Conservation (phyloP, 164 flowering plant genomes). For the Platanus orientalis region DNA sequence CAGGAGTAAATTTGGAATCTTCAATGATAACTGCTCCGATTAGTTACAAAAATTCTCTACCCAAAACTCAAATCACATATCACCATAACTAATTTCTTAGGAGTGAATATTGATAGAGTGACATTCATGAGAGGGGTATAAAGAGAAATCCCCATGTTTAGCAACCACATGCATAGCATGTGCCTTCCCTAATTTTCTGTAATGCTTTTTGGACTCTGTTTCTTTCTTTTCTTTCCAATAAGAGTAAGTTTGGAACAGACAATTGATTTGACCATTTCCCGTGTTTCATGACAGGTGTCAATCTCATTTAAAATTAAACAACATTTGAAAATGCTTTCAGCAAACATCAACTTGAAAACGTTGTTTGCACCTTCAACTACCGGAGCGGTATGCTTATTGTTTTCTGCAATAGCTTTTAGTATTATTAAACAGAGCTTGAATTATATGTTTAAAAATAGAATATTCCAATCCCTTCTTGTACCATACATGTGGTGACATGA, state of each 20-base stretch:
- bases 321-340: constrained; percentile 12
- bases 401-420: constrained; percentile 1
- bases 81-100: too few species aligned
- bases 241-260: background rate
- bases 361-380: constrained; percentile 57
- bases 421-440: background rate
- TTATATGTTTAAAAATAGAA: too few species aligned
- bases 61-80: too few species aligned
- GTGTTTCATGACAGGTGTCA: constrained; percentile 26
- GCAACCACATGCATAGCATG: too few species aligned
- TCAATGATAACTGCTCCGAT: too few species aligned
- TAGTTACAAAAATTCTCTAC: too few species aligned
- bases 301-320: constrained; percentile 19
- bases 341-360: constrained; percentile 33
- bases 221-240: background rate
- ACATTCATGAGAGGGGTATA: too few species aligned
- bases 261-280: constrained; percentile 1
- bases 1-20: too few species aligned
- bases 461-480: too few species aligned
- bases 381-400: constrained; percentile 43
- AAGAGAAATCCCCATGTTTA: too few species aligned
- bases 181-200: background rate
- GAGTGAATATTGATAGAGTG: too few species aligned
- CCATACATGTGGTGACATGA: too few species aligned
- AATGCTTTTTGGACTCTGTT: background rate